Conservation (phyloP, 2,329 filamentous ascomycete species). For the Thelonectria olida region DNA sequence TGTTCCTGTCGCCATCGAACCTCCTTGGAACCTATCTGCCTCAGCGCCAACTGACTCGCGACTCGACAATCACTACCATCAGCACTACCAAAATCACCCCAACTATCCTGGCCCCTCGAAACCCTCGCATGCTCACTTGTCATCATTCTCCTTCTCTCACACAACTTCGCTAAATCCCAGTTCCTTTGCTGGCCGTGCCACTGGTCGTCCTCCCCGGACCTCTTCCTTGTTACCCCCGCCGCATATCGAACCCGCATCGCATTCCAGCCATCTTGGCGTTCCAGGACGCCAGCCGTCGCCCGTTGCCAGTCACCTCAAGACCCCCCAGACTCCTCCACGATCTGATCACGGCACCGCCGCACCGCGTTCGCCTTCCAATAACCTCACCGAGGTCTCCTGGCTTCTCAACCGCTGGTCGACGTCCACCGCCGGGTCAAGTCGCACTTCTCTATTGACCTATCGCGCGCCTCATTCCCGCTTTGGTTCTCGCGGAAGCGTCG, state of each 20-base stretch:
- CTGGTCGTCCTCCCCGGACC: constrained; percentile 50
- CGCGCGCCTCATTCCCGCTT: constrained; percentile 45
- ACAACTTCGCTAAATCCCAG: constrained; percentile 25
- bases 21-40: constrained; percentile 32
- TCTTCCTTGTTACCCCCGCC: constrained; percentile 56
- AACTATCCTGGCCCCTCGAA: constrained; percentile 28
- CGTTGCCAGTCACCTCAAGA: constrained; percentile 20
- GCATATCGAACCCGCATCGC: constrained; percentile 41
- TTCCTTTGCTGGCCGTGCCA: constrained; percentile 42
- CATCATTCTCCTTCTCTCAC: constrained; percentile 20
- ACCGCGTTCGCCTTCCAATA: constrained; percentile 44
- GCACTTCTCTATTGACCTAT: constrained; percentile 48
- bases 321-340: constrained; percentile 28
- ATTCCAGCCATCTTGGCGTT: constrained; percentile 23
- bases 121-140: constrained; percentile 26
- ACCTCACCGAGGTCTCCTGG: constrained; percentile 53
- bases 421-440: constrained; percentile 62
- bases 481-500: constrained; percentile 55
- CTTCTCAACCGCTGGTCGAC: constrained; percentile 63
- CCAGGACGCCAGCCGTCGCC: constrained; percentile 34
- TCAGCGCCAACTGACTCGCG: constrained; percentile 33
- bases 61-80: constrained; percentile 26
- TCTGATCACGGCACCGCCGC: constrained; percentile 16
- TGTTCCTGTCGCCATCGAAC: constrained; percentile 34
- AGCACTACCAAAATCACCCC: constrained; percentile 1